Percentiles rank a stretch among this genome's conserved stretches.
These are phyloP conservation scores for Phaeophleospora eucalypticola DNA, from an alignment of 2,329 filamentous ascomycete species.

Conservation along the genomic window DNA sequence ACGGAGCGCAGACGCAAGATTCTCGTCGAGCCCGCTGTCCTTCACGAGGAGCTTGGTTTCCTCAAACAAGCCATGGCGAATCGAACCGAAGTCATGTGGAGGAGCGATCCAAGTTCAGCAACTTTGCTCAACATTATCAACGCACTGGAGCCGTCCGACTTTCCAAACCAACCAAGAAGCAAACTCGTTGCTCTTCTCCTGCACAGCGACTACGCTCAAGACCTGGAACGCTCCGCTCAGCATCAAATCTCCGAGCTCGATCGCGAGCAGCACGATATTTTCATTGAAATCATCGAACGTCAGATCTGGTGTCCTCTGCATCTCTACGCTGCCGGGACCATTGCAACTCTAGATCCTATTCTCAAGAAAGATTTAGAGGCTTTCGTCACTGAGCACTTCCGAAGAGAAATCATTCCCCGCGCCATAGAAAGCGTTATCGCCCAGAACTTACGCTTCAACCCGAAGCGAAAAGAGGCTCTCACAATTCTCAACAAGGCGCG, in stretches of 20 bases:
- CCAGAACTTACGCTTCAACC: constrained; percentile 20
- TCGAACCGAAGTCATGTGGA: constrained; percentile 11
- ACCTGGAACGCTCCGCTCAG: constrained; percentile 14
- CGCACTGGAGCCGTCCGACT: constrained; percentile 11
- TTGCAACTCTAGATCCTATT: constrained; percentile 22
- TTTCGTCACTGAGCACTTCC: constrained; percentile 24
- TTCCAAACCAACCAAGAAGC: constrained; percentile 3
- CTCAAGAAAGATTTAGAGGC: constrained; percentile 28
- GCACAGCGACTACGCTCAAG: constrained; percentile 14
- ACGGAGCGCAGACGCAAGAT: constrained; percentile 2
- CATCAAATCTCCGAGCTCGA: constrained; percentile 15
- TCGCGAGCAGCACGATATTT: constrained; percentile 8
- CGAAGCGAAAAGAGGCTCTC: constrained; percentile 21
- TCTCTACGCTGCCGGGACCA: constrained; percentile 27
- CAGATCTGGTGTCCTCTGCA: constrained; percentile 25
- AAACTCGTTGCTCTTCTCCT: constrained; percentile 16
- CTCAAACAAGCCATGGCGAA: constrained; percentile 8
- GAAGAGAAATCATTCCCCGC: constrained; percentile 22
- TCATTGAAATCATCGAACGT: constrained; percentile 15
- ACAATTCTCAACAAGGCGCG: constrained; percentile 27
- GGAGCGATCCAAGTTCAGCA: constrained; percentile 10
- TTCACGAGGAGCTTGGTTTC: constrained; percentile 9
- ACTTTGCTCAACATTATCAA: constrained; percentile 8
- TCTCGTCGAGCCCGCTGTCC: constrained; percentile 2
- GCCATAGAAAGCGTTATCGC: constrained; percentile 13